phyloP scores from a whole-genome alignment of 2,329 filamentous ascomycete genomes.

The Bipolaris bicolor region DNA sequence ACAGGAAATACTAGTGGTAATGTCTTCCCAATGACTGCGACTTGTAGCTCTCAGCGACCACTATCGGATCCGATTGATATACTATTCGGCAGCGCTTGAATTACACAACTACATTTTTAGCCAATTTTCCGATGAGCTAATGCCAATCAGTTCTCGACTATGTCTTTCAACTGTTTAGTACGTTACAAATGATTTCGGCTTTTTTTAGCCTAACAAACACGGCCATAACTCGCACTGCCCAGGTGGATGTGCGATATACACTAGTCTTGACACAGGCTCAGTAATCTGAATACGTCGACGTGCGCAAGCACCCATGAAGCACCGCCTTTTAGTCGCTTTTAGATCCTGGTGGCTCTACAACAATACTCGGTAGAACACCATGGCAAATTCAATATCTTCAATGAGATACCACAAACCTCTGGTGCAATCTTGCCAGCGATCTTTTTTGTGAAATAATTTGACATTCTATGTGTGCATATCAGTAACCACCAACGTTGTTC shows the following conservation, averaged over 20 bases:
- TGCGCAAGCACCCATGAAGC: neutral
- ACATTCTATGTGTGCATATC: neutral
- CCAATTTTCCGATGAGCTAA: no score
- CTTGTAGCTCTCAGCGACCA: neutral
- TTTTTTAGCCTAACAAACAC: neutral
- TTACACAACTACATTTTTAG: no score
- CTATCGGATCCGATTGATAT: neutral
- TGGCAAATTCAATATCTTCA: neutral
- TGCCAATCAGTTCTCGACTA: no score
- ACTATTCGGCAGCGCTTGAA: no score
- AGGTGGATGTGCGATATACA: neutral
- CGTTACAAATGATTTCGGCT: no score
- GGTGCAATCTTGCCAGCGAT: neutral
- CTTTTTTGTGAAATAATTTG: neutral
- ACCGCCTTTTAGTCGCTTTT: neutral
- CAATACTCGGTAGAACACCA: no score
- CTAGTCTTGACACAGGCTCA: neutral
- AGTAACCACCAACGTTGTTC: neutral
- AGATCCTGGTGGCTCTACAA: no score
- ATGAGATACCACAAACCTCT: neutral
- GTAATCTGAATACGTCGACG: neutral
- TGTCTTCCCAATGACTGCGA: neutral
- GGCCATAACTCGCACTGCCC: neutral
- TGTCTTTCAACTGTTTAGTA: no score
- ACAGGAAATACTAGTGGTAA: neutral